A percentile compares a stretch with the other conserved stretches of the same genome.
phyloP scores from a whole-genome alignment of 768 basidiomycete genomes.

The Tricholoma hemisulphureum region DNA sequence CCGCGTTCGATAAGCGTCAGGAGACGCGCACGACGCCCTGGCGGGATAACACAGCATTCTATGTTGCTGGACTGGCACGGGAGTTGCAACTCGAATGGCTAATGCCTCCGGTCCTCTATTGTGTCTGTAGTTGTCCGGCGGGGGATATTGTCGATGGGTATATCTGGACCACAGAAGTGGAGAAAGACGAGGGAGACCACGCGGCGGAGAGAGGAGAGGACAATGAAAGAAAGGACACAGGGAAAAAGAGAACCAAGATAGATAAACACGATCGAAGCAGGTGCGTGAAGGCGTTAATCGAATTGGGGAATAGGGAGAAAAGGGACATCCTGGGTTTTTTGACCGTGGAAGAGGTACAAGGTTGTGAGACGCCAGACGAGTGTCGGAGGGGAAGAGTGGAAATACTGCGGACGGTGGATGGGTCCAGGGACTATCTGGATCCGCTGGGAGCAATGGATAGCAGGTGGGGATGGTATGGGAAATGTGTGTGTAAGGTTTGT shows the following conservation, averaged over 20 bases:
- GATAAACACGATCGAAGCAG: not conserved
- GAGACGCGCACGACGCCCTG: constrained; percentile 35
- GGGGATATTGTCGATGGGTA: constrained; percentile 37
- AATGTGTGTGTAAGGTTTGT: constrained; percentile 3
- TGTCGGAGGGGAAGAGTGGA: constrained; percentile 3
- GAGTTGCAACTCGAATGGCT: constrained; percentile 36
- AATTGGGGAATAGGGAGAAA: constrained; percentile 4
- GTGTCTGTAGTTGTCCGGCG: constrained; percentile 36
- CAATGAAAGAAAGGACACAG: not conserved
- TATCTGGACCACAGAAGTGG: constrained; percentile 22
- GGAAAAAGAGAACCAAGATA: not conserved
- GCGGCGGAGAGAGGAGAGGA: not conserved
- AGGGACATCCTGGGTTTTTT: constrained; percentile 7
- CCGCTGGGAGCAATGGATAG: constrained; percentile 1
- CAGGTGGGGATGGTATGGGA: not conserved
- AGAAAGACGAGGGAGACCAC: not conserved
- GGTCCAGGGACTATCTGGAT: not conserved
- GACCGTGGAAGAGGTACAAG: not conserved
- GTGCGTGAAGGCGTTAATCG: constrained; percentile 7
- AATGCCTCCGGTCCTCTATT: constrained; percentile 36
- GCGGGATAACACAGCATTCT: constrained; percentile 40
- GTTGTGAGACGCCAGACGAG: not conserved
- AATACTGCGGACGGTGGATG: not conserved
- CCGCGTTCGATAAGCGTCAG: constrained; percentile 34
- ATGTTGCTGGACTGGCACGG: constrained; percentile 31